Evolutionary conservation across 2,329 filamentous ascomycete species (phyloP), one percentile per base, ranked within the genome.

Genomic region (Ophiobolus disseminans): DNA sequence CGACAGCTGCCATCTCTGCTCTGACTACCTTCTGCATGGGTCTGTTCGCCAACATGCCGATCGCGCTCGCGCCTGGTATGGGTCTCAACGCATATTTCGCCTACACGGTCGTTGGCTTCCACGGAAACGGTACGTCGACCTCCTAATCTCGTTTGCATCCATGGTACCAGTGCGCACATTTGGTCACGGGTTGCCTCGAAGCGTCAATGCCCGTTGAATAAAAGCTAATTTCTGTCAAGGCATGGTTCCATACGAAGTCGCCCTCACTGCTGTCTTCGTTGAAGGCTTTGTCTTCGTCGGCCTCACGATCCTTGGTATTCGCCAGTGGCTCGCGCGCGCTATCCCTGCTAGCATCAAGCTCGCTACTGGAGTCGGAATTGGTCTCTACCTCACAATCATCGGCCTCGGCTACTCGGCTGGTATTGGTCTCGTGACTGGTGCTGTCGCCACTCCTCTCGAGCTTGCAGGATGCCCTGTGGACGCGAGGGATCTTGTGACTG

Each of bases 61-160:
- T 90, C 58, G 86, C 84, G 7, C 74, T 90, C 34, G 88, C 87
- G 5, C 87, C 88, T 13, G 88, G 88, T 28, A 89, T 91, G 87
- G 88, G 91, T 20, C 73, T 95, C 45, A 96, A 96, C 66, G 90
- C 90, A 14, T 95, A 95, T 72, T 95, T 95, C 67, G 83, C 90
- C 20, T 95, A 89, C 68, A 88, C 85, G 0, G 87, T 90, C 35
- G 90, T 95, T 47, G 91, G 91, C 3, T 84, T 79, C 64, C 86
- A 92, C 68, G 91, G 90, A 34, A 82, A 79, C 17, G 90, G 90
- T 64, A 60, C 36, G 65, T 64, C 34, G 22, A 37, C 37, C n/a
- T n/a, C n/a, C n/a, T n/a, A n/a, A n/a, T n/a, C n/a, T n/a, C n/a
- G n/a, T n/a, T n/a, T n/a, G n/a, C n/a, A n/a, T n/a, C n/a, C n/a